A percentile compares a stretch with the other conserved stretches of the same genome.
Evolutionary conservation across 495 filamentous ascomycete genomes (phyloP).

Genomic region (Neurospora sp.): DNA sequence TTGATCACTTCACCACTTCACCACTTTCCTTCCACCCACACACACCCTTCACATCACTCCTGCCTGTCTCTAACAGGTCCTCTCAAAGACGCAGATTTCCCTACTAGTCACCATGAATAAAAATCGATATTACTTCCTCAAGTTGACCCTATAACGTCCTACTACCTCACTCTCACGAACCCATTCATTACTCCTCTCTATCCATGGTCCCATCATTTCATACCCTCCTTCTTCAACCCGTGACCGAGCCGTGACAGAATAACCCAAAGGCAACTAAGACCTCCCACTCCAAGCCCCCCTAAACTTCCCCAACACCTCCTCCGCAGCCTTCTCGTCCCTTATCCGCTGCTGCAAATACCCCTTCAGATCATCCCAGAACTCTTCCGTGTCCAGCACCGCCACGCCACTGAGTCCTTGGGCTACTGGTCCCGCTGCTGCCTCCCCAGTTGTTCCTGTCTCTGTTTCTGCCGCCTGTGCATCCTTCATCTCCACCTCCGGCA

Average conservation of each 20-base stretch:
- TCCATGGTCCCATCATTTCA: no score
- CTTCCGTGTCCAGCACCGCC: constrained; percentile 52
- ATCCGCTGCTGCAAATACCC: constrained; percentile 71
- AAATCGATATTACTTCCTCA: background rate
- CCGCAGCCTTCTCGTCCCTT: constrained; percentile 58
- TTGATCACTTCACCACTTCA: background rate
- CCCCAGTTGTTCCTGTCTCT: constrained; percentile 12
- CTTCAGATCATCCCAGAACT: constrained; percentile 83
- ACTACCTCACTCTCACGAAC: background rate
- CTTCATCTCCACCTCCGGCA: background rate
- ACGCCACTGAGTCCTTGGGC: constrained; percentile 46
- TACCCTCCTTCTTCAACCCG: background rate
- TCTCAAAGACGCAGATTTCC: background rate
- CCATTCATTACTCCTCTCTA: background rate
- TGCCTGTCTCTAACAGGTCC: no score
- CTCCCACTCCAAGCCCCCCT: constrained; percentile 51
- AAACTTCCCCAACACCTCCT: constrained; percentile 55
- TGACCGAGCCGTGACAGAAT: no score
- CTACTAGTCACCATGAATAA: background rate
- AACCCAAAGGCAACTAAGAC: background rate
- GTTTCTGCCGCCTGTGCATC: background rate
- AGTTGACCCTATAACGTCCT: background rate
- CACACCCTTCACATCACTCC: no score
- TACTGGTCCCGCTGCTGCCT: constrained; percentile 20
- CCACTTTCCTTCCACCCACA: background rate